phyloP scores from a whole-genome alignment of 805 yeast species.

The Nakazawaea siamensis region DNA sequence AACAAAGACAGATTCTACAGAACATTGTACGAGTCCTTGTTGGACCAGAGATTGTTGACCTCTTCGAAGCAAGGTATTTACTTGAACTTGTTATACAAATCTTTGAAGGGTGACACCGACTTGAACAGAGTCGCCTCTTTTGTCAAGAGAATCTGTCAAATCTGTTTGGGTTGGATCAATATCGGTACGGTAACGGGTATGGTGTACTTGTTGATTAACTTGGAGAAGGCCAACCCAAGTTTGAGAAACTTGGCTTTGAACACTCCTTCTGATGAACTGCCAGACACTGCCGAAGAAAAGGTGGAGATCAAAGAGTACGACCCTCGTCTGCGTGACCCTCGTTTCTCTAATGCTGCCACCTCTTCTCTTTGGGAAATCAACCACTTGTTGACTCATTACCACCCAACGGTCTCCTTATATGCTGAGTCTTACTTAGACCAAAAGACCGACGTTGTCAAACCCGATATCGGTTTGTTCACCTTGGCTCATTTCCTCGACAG shows the following conservation, averaged over 20 bases:
- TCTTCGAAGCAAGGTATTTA: conserved; percentile 93
- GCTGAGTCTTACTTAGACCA: conserved; percentile 57
- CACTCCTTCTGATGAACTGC: conserved; percentile 41
- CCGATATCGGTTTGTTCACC: conserved; percentile 85
- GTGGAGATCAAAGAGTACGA: conserved; percentile 45
- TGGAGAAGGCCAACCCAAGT: conserved; percentile 57
- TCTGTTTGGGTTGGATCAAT: conserved; percentile 78
- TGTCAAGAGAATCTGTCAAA: conserved; percentile 82
- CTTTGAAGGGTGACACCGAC: conserved; percentile 63
- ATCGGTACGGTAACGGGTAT: conserved; percentile 85
- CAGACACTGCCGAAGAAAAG: conserved; percentile 21
- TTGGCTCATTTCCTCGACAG: conserved; percentile 88
- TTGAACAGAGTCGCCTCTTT: conserved; percentile 74
- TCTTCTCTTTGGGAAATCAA: conserved; percentile 83
- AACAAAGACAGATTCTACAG: conserved; percentile 68
- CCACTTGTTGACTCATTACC: conserved; percentile 73
- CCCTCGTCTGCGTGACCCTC: conserved; percentile 88
- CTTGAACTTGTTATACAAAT: conserved; percentile 75
- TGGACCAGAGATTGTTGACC: conserved; percentile 75
- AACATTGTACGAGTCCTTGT: conserved; percentile 81
- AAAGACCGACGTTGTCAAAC: conserved; percentile 49
- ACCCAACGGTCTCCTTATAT: conserved; percentile 83
- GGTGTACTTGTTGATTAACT: conserved; percentile 63
- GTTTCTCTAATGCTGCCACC: conserved; percentile 73
- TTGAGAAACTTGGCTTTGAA: conserved; percentile 54